phyloP scores from a whole-genome alignment of 768 basidiomycete genomes.

The Kondoa malvinella region DNA sequence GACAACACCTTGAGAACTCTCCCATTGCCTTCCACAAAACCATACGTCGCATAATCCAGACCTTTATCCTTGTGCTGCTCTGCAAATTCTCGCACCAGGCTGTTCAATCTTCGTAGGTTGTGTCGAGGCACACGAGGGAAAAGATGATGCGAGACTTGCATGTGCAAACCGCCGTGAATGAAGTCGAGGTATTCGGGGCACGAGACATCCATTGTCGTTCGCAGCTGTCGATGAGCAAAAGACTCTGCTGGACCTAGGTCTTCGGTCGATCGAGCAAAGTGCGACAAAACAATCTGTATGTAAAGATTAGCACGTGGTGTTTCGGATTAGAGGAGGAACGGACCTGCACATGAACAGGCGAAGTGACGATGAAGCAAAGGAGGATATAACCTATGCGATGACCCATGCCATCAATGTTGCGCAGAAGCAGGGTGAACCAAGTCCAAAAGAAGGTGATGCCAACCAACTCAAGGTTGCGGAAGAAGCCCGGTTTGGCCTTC shows the following conservation, averaged over 20 bases:
- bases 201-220: constrained; percentile 92
- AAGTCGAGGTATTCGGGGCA: constrained; percentile 70
- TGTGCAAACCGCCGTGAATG: constrained; percentile 89
- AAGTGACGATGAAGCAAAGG: constrained; percentile 67
- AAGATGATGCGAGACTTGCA: constrained; percentile 79
- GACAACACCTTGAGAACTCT: constrained; percentile 67
- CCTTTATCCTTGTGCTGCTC: constrained; percentile 43
- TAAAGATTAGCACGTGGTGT: background rate
- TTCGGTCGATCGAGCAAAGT: constrained; percentile 71
- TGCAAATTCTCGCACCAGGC: constrained; percentile 73
- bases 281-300: constrained; percentile 73
- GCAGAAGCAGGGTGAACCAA: constrained; percentile 61
- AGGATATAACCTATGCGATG: constrained; percentile 56
- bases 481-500: constrained; percentile 40
- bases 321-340: constrained; percentile 31
- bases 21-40: constrained; percentile 67
- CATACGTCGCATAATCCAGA: constrained; percentile 76
- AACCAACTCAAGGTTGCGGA: constrained; percentile 49
- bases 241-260: constrained; percentile 82
- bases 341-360: constrained; percentile 88
- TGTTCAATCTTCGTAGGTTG: constrained; percentile 65
- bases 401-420: constrained; percentile 53
- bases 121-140: constrained; percentile 91
- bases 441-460: constrained; percentile 70
- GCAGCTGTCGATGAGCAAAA: constrained; percentile 79